A percentile compares a stretch with the other conserved stretches of the same genome.
Evolutionary conservation across 1,139 yeast species (phyloP).

Genomic region (Kodamaea derodonti): DNA sequence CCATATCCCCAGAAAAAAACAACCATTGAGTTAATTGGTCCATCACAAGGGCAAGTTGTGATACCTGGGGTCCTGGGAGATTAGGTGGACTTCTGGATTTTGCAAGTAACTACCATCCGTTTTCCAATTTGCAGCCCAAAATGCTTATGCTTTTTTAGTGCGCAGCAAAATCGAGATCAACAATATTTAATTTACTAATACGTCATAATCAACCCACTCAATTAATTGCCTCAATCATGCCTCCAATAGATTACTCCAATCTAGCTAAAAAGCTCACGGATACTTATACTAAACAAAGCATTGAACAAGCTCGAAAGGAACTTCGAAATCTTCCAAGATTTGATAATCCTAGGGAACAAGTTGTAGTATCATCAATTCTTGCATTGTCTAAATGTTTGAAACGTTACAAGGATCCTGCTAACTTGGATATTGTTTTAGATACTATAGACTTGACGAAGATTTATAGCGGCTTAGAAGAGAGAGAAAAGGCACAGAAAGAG

Average conservation of each 20-base stretch:
- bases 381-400: neutral
- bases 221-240: too few relatives aligned
- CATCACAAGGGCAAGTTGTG: too few relatives aligned
- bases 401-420: conserved; percentile 9
- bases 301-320: neutral
- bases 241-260: conserved; percentile 2
- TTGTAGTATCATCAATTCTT: neutral
- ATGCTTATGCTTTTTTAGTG: too few relatives aligned
- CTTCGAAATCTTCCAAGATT: neutral
- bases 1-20: too few relatives aligned
- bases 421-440: conserved; percentile 20
- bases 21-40: too few relatives aligned
- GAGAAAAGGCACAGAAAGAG: conserved; percentile 15
- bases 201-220: too few relatives aligned
- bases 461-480: conserved; percentile 33
- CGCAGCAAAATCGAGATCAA: too few relatives aligned
- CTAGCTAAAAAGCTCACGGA: conserved; percentile 1
- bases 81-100: too few relatives aligned
- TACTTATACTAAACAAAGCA: conserved; percentile 1
- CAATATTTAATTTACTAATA: too few relatives aligned
- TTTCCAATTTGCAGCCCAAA: too few relatives aligned
- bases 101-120: too few relatives aligned
- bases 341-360: neutral
- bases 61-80: too few relatives aligned
- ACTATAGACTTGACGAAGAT: conserved; percentile 34